Percentiles rank a stretch among this genome's conserved stretches.
Evolutionary conservation across 345 rosid genomes (phyloP).

Genomic region (Aquilaria sinensis): DNA sequence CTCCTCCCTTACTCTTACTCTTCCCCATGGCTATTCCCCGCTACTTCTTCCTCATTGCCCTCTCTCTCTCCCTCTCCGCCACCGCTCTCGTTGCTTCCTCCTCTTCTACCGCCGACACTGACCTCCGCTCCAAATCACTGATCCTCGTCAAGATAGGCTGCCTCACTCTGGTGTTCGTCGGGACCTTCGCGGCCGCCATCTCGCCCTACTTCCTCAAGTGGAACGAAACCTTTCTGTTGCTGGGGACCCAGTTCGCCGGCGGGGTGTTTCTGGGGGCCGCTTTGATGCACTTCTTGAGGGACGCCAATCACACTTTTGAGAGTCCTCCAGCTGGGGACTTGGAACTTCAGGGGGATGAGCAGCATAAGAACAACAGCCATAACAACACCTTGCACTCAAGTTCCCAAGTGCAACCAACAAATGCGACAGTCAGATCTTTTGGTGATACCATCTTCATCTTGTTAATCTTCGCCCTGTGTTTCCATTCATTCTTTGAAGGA

Average conservation of each 20-base stretch:
- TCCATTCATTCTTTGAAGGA: constrained; percentile 80
- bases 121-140: constrained; percentile 39
- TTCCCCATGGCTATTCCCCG: constrained; percentile 14
- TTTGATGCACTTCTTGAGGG: constrained; percentile 66
- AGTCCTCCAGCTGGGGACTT: constrained; percentile 28
- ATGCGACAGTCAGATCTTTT: constrained; percentile 24
- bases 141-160: constrained; percentile 51
- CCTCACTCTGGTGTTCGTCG: constrained; percentile 41
- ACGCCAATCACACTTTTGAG: constrained; percentile 54
- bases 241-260: constrained; percentile 71
- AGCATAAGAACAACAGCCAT: constrained; percentile 15
- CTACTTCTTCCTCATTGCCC: constrained; percentile 23
- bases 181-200: constrained; percentile 49
- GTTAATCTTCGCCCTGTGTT: constrained; percentile 61
- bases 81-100: constrained; percentile 36
- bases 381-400: constrained; percentile 7
- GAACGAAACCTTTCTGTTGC: constrained; percentile 56
- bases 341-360: constrained; percentile 32
- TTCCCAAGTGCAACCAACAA: constrained; percentile 8
- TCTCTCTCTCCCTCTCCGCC: constrained; percentile 35
- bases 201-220: constrained; percentile 67
- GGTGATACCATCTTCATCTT: constrained; percentile 67
- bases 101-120: background rate
- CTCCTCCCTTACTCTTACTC: too few species aligned
- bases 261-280: constrained; percentile 75